phyloP scores from a whole-genome alignment of 2,329 filamentous ascomycete genomes.

The Byssothecium circinans region DNA sequence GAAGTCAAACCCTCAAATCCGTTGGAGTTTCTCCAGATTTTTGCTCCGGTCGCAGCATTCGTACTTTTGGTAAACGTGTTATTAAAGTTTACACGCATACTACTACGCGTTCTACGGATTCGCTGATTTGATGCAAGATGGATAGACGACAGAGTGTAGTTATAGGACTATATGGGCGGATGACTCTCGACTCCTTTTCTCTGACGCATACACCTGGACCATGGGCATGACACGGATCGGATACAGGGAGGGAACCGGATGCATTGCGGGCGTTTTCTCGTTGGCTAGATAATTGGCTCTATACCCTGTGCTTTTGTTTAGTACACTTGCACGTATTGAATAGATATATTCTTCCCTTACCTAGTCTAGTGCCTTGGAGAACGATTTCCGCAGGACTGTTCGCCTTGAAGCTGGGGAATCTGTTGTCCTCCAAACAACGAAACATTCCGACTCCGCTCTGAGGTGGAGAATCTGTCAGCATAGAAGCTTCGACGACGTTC shows the following conservation, averaged over 20 bases:
- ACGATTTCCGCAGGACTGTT: too few species aligned
- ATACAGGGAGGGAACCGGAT: not conserved
- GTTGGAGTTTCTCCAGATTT: conserved; percentile 49
- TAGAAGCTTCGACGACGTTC: too few species aligned
- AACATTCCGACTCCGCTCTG: too few species aligned
- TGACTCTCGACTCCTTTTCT: not conserved
- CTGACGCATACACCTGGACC: not conserved
- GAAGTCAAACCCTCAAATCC: conserved; percentile 46
- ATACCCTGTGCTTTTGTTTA: conserved; percentile 3
- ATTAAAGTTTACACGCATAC: conserved; percentile 25
- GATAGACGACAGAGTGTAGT: not conserved
- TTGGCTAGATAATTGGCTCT: conserved; percentile 2
- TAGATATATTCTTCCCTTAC: too few species aligned
- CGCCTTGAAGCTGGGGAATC: too few species aligned
- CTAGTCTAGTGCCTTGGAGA: too few species aligned
- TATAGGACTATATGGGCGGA: too few species aligned
- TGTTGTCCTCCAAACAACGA: too few species aligned
- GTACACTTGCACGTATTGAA: too few species aligned
- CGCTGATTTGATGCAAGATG: not conserved
- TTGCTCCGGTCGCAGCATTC: conserved; percentile 43
- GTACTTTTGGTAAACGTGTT: conserved; percentile 40
- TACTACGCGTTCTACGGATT: conserved; percentile 18
- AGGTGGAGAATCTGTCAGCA: too few species aligned
- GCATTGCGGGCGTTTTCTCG: conserved; percentile 1
- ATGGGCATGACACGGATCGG: not conserved